phyloP scores from a whole-genome alignment of 768 basidiomycete species.

The Rhodosporidiobolus sp. region DNA sequence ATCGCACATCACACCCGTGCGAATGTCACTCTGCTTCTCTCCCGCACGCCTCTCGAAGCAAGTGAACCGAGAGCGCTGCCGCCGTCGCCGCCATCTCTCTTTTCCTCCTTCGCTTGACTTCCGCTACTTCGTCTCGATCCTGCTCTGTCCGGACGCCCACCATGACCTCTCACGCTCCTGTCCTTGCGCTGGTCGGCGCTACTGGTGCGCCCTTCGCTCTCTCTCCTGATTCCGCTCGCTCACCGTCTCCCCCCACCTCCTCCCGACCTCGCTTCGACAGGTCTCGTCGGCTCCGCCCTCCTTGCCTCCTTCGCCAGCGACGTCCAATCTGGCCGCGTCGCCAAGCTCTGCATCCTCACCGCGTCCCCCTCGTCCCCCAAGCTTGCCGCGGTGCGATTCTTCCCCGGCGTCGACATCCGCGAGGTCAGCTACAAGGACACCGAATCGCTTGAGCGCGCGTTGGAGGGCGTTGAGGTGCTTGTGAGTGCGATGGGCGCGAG shows the following conservation, averaged over 20 bases:
- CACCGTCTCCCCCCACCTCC: no score
- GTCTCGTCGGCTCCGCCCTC: slow-evolving; percentile 13
- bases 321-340: background rate
- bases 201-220: background rate
- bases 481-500: slow-evolving; percentile 15
- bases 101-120: background rate
- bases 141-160: background rate
- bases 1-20: no score
- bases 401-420: background rate
- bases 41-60: no score
- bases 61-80: no score
- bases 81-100: background rate
- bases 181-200: background rate
- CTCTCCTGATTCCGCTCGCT: no score
- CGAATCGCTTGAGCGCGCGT: background rate
- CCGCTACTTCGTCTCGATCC: background rate
- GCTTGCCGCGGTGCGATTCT: background rate
- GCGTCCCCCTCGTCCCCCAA: background rate
- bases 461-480: slow-evolving; percentile 1
- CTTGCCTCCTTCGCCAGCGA: slow-evolving; percentile 2
- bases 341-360: slow-evolving; percentile 14
- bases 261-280: background rate
- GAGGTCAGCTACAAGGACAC: background rate
- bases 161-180: background rate
- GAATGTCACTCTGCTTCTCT: no score